phyloP scores from a whole-genome alignment of 352 stramenopile genomes.

The Globisporangium solare region DNA sequence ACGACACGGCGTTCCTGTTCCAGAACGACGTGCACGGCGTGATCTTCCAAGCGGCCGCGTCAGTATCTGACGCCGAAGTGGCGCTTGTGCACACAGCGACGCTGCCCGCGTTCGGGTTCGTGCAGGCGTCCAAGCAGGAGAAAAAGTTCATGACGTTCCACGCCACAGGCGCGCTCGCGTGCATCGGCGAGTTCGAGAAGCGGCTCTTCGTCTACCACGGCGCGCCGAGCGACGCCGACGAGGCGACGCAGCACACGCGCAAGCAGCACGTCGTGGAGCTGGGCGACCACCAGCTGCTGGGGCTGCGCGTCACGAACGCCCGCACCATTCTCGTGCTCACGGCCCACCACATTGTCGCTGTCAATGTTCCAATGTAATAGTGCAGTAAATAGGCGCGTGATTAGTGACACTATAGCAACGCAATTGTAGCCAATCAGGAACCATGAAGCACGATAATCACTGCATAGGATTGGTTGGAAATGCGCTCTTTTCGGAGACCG shows the following conservation, averaged over 20 bases:
- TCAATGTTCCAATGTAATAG: constrained; percentile 21
- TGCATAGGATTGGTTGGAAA: constrained; percentile 4
- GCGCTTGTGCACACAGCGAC: constrained; percentile 43
- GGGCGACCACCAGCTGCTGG: constrained; percentile 55
- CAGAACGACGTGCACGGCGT: constrained; percentile 78
- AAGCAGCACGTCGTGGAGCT: constrained; percentile 72
- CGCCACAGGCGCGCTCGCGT: constrained; percentile 43
- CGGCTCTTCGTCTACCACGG: constrained; percentile 74
- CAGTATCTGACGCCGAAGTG: constrained; percentile 23
- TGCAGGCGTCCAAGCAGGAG: constrained; percentile 85
- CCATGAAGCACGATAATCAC: background rate
- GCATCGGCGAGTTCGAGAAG: constrained; percentile 74
- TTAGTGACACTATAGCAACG: background rate
- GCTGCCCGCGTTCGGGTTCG: constrained; percentile 76
- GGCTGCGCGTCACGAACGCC: constrained; percentile 42
- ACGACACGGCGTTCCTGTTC: constrained; percentile 50
- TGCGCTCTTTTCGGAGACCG: too few relatives aligned
- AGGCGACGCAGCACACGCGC: constrained; percentile 36
- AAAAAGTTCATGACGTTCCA: constrained; percentile 82
- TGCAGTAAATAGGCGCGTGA: background rate
- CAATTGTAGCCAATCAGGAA: constrained; percentile 4
- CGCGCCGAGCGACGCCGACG: constrained; percentile 18
- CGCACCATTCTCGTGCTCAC: constrained; percentile 53
- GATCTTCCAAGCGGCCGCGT: constrained; percentile 30
- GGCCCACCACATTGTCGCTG: constrained; percentile 32